A percentile compares a stretch with the other conserved stretches of the same genome.
phyloP scores from a whole-genome alignment of 192 early-diverging fungal genomes.

The Entomortierella chlamydospora region DNA sequence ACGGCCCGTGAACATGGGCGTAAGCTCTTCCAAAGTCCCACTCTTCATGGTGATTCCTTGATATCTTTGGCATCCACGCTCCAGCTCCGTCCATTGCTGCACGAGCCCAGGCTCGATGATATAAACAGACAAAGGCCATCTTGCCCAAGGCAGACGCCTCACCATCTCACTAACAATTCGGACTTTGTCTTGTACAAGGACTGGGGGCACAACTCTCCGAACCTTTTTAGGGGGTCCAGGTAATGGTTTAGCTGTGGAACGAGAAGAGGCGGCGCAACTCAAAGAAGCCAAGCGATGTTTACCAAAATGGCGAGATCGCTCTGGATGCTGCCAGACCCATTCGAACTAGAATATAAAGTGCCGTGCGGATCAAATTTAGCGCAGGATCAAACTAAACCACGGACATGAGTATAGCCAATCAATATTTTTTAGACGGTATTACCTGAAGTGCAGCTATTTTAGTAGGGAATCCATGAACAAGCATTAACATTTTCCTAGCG shows the following conservation, averaged over 20 bases:
- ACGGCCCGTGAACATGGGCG: constrained; percentile 9
- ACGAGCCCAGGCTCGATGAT: constrained; percentile 15
- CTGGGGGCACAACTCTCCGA: neutral
- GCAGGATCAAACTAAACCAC: no score
- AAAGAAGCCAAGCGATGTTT: neutral
- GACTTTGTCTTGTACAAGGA: constrained; percentile 24
- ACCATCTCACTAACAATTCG: constrained; percentile 22
- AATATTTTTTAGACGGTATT: no score
- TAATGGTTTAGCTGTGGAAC: neutral
- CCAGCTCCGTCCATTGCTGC: constrained; percentile 9
- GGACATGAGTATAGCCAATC: neutral
- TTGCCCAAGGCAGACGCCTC: constrained; percentile 15
- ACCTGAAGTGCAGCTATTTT: constrained; percentile 47
- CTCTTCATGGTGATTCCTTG: constrained; percentile 1
- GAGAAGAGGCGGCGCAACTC: neutral
- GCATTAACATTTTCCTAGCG: constrained; percentile 41
- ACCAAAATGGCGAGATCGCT: constrained; percentile 44
- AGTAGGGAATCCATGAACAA: constrained; percentile 47
- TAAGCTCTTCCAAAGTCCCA: constrained; percentile 16
- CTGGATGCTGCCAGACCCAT: constrained; percentile 49
- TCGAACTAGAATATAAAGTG: constrained; percentile 15
- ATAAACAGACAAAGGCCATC: constrained; percentile 41
- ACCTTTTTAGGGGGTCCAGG: no score
- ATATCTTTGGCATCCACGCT: neutral
- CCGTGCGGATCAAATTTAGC: neutral